A percentile compares a stretch with the other conserved stretches of the same genome.
Evolutionary conservation across 2,329 filamentous ascomycete genomes (phyloP).

Genomic region (Cercospora sp.): DNA sequence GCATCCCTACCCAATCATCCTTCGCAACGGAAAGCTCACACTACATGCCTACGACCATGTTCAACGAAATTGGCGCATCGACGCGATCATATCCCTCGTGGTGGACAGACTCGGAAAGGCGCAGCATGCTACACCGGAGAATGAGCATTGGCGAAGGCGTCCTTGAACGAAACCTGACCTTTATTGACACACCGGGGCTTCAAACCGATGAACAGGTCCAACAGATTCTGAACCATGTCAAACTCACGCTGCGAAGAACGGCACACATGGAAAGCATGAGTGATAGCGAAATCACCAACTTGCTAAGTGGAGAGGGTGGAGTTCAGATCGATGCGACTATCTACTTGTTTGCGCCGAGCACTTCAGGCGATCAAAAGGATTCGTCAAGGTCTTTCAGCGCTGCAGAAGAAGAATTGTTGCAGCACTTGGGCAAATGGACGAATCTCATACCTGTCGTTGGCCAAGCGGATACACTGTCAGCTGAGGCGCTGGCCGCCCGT

Average conservation of each 20-base stretch:
- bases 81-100: constrained; percentile 73
- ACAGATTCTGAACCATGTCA: constrained; percentile 59
- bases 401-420: constrained; percentile 28
- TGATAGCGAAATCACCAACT: constrained; percentile 71
- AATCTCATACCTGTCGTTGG: constrained; percentile 84
- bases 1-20: constrained; percentile 40
- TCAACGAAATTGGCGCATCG: constrained; percentile 49
- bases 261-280: constrained; percentile 62
- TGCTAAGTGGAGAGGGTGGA: constrained; percentile 80
- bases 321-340: constrained; percentile 81
- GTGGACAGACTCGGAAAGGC: constrained; percentile 79
- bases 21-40: constrained; percentile 20
- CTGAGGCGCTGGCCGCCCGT: constrained; percentile 18
- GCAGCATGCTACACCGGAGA: constrained; percentile 59
- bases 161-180: constrained; percentile 88
- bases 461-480: constrained; percentile 63
- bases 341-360: constrained; percentile 68
- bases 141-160: constrained; percentile 75
- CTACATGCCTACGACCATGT: constrained; percentile 19
- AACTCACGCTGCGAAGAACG: constrained; percentile 65
- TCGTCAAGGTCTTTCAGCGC: constrained; percentile 1
- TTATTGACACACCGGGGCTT: constrained; percentile 79
- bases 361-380: constrained; percentile 40
- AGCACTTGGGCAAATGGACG: constrained; percentile 64
- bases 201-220: constrained; percentile 52